A percentile compares a stretch with the other conserved stretches of the same genome.
Evolutionary conservation across 768 basidiomycete genomes (phyloP).

Genomic region (Boletus insuetus): DNA sequence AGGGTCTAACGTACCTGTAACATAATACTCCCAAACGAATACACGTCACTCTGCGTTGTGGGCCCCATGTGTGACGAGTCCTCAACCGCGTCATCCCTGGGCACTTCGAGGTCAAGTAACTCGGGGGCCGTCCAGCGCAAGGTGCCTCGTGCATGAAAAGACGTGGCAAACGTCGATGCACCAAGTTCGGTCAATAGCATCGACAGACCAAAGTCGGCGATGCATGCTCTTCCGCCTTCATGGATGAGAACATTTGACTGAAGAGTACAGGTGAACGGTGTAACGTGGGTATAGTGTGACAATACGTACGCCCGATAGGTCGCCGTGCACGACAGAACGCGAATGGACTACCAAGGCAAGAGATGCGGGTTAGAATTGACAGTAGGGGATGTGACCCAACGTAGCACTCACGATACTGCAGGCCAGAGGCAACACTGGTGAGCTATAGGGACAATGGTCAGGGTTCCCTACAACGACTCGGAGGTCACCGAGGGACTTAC

Average conservation of each 20-base stretch:
- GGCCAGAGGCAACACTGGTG: not conserved
- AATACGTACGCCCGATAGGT: constrained; percentile 17
- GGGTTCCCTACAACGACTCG: too few species aligned
- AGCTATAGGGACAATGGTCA: constrained; percentile 4
- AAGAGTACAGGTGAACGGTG: not conserved
- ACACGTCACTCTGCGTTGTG: constrained; percentile 3
- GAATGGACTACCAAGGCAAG: constrained; percentile 12
- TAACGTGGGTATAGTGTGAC: too few species aligned
- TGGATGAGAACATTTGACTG: too few species aligned
- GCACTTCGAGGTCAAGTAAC: constrained; percentile 5
- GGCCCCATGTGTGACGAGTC: not conserved
- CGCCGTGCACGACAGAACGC: constrained; percentile 15
- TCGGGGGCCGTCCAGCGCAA: constrained; percentile 5
- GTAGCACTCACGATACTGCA: too few species aligned
- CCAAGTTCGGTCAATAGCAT: not conserved
- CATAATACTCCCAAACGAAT: not conserved
- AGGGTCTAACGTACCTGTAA: constrained; percentile 10
- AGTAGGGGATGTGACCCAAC: too few species aligned
- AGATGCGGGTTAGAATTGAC: not conserved
- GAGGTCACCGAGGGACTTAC: not conserved
- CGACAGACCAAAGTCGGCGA: too few species aligned
- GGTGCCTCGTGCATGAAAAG: constrained; percentile 15
- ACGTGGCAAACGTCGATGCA: constrained; percentile 15
- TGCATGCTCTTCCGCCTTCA: too few species aligned
- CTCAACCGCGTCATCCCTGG: not conserved